Conservation (phyloP, 805 yeast species). For the Kazachstania kunashirensis region DNA sequence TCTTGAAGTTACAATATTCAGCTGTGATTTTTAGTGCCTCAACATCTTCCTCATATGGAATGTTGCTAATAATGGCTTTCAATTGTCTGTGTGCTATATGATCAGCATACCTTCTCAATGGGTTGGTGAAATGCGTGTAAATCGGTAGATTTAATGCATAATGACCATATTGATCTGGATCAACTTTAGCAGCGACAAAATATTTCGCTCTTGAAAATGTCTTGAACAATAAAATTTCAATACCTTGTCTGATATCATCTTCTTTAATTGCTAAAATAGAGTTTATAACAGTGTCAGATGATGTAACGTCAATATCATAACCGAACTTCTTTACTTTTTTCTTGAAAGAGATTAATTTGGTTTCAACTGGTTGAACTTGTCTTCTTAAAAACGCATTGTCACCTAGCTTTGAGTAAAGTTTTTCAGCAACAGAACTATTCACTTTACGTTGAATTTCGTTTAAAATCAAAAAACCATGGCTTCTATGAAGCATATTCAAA, state of each 20-base stretch:
- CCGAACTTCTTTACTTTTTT: conserved; percentile 60
- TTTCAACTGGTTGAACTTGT: conserved; percentile 74
- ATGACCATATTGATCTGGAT: conserved; percentile 67
- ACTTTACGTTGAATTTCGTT: conserved; percentile 74
- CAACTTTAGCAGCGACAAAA: conserved; percentile 78
- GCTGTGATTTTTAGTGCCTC: conserved; percentile 72
- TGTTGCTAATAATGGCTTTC: conserved; percentile 46
- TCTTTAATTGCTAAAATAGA: conserved; percentile 60
- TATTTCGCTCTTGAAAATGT: conserved; percentile 81
- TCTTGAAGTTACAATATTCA: conserved; percentile 90
- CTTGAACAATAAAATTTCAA: conserved; percentile 72
- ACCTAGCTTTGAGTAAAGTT: conserved; percentile 64
- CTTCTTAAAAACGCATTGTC: conserved; percentile 77
- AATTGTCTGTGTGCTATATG: conserved; percentile 87
- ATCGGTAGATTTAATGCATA: conserved; percentile 74
- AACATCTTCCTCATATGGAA: conserved; percentile 42
- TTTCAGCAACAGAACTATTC: conserved; percentile 78
- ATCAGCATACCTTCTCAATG: conserved; percentile 86
- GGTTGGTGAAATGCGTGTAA: conserved; percentile 90
- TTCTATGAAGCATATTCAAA: conserved; percentile 61
- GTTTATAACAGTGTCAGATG: conserved; percentile 59
- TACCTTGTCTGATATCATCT: conserved; percentile 52
- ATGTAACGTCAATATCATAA: conserved; percentile 60
- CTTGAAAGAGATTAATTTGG: conserved; percentile 70
- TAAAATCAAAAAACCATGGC: conserved; percentile 46